Evolutionary conservation across 2,329 filamentous ascomycete species (phyloP).

Genomic region (Alternaria alternata): DNA sequence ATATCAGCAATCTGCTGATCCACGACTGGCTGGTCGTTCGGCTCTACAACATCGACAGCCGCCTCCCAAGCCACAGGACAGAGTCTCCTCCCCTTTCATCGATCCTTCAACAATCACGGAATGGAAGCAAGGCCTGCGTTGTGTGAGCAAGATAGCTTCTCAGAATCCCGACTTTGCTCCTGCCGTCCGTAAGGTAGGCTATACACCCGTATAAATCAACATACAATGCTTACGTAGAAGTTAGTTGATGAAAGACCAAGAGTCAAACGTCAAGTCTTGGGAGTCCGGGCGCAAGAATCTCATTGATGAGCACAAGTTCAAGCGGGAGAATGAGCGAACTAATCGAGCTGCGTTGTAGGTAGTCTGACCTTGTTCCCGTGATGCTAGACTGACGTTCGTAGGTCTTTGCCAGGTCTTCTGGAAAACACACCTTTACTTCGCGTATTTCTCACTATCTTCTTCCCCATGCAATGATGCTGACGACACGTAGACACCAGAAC

Average conservation of each 20-base stretch:
- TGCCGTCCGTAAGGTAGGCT: slow-evolving; percentile 51
- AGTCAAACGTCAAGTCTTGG: slow-evolving; percentile 69
- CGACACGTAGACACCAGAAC: slow-evolving; percentile 52
- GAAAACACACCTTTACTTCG: slow-evolving; percentile 32
- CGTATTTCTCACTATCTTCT: slow-evolving; percentile 14
- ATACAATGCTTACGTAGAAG: slow-evolving; percentile 12
- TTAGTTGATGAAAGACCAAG: slow-evolving; percentile 69
- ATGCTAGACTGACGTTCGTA: slow-evolving; percentile 17
- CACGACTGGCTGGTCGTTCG: slow-evolving; percentile 29
- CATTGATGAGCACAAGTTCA: slow-evolving; percentile 59
- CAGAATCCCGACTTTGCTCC: slow-evolving; percentile 54
- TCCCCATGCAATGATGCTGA: background rate
- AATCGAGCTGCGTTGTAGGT: slow-evolving; percentile 64
- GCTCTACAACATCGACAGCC: slow-evolving; percentile 24
- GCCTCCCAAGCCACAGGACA: slow-evolving; percentile 24
- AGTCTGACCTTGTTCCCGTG: background rate
- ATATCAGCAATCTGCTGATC: slow-evolving; percentile 29
- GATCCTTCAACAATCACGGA: slow-evolving; percentile 59
- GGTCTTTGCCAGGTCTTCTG: slow-evolving; percentile 40
- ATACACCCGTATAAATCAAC: background rate
- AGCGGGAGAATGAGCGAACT: slow-evolving; percentile 62
- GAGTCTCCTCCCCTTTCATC: slow-evolving; percentile 40
- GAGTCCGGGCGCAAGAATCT: slow-evolving; percentile 62
- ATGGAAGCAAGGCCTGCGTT: slow-evolving; percentile 58
- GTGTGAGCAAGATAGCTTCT: slow-evolving; percentile 56